Percentiles rank a stretch among this genome's conserved stretches.
phyloP scores from a whole-genome alignment of 257 asterid species.

The Ehretia macrophylla region DNA sequence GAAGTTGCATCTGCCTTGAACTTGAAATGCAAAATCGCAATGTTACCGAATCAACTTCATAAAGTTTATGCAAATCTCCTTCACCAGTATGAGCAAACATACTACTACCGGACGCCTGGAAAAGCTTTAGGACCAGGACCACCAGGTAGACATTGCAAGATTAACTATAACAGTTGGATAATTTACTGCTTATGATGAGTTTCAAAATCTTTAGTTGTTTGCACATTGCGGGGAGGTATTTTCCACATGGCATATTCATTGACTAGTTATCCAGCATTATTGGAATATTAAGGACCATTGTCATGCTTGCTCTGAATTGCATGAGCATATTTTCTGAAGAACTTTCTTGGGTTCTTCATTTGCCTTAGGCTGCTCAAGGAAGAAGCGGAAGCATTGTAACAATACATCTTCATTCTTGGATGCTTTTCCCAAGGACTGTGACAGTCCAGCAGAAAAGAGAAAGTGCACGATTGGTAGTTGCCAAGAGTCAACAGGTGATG shows the following conservation, averaged over 20 bases:
- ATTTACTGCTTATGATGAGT: no score
- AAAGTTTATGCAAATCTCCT: constrained; percentile 45
- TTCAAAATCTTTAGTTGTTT: no score
- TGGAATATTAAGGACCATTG: no score
- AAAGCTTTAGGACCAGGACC: constrained; percentile 9
- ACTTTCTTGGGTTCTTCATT: constrained; percentile 5
- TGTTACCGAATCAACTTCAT: constrained; percentile 48
- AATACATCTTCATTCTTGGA: constrained; percentile 16
- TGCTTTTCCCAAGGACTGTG: neutral
- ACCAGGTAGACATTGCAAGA: neutral
- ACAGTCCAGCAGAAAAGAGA: constrained; percentile 15
- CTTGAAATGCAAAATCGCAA: constrained; percentile 16
- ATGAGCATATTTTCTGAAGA: neutral
- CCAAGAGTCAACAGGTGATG: constrained; percentile 29
- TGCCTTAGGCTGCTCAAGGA: neutral
- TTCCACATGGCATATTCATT: neutral
- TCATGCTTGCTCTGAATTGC: neutral
- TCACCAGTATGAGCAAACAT: constrained; percentile 56
- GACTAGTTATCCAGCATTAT: no score
- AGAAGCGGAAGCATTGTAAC: neutral
- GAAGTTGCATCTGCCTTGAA: constrained; percentile 48
- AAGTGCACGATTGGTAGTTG: constrained; percentile 7
- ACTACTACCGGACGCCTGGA: constrained; percentile 36
- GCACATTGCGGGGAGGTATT: no score
- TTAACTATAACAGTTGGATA: no score